phyloP scores from a whole-genome alignment of 2,329 filamentous ascomycete species.

The Fusarium hostae region DNA sequence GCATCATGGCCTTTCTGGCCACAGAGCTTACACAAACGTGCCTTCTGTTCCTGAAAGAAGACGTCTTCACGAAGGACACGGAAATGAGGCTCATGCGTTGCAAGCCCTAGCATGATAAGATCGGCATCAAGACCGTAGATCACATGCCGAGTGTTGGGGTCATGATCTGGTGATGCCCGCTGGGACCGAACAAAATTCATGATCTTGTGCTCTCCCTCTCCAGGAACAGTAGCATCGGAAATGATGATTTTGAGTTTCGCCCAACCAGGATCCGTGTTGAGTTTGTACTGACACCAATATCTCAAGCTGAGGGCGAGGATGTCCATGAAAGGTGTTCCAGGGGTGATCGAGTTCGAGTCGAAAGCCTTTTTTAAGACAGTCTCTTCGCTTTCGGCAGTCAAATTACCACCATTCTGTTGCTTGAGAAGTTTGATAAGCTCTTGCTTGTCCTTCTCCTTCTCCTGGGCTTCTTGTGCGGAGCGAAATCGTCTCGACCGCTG shows the following conservation, averaged over 20 bases:
- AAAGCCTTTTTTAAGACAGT: constrained; percentile 86
- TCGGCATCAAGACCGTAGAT: constrained; percentile 98
- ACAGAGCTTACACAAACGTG: constrained; percentile 85
- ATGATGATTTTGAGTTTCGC: constrained; percentile 97
- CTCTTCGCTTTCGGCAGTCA: constrained; percentile 70
- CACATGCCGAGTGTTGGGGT: constrained; percentile 97
- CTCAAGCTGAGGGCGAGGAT: constrained; percentile 88
- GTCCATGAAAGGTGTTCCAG: constrained; percentile 98
- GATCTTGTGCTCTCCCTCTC: constrained; percentile 99
- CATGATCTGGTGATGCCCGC: constrained; percentile 86
- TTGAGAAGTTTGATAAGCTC: constrained; percentile 87
- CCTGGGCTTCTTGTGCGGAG: constrained; percentile 90
- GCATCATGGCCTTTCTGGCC: constrained; percentile 93
- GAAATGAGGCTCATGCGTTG: constrained; percentile 97
- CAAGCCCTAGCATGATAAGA: constrained; percentile 97
- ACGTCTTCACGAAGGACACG: constrained; percentile 96
- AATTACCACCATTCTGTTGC: constrained; percentile 75
- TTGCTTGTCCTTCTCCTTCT: constrained; percentile 91
- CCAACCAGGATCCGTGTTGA: constrained; percentile 97
- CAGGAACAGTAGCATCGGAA: constrained; percentile 96
- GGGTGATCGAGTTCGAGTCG: constrained; percentile 88
- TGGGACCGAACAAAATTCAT: constrained; percentile 98
- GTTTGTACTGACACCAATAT: constrained; percentile 98
- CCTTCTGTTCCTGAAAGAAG: constrained; percentile 88
- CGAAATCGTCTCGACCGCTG: constrained; percentile 96